Base-by-base conservation (phyloP, 768 basidiomycete species). In the Leccinum obscurum region DNA sequence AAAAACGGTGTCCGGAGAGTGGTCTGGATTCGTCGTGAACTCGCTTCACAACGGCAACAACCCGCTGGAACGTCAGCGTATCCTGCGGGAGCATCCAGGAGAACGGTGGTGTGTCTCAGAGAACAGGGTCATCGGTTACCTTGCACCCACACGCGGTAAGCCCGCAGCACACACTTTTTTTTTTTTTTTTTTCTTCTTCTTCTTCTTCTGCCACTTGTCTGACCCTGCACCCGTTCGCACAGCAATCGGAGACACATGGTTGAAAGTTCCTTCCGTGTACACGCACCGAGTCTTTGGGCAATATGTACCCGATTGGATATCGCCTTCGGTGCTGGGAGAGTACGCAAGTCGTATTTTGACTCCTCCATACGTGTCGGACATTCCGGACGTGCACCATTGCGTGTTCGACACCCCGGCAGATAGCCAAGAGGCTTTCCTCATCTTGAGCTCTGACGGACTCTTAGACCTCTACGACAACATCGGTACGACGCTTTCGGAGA, bases 401-500 rank as follows among this genome's bases (percentile, higher is more conserved):
- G 71, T 63, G 15, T 65, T 80, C 22, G 64, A 67, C 34, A 24
- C 52, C 22, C 17, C 69, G 7, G 52, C 55, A 48, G 62, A 57
- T 6, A 50, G 44, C 41, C 64, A 61, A n/a, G 77, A 71, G 34
- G 59, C 50, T 1, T 67, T 76, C 58, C 66, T 83, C 46, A 71
- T 82, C 54, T 66, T 77, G n/a, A 79, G 76, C 56, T 80, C 80
- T 3, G 82, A 83, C 55, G 81, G 82, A n/a, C 65, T 83, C 15
- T 58, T 68, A 2, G 81, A 83, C 62, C 55, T 82, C 34, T 78
- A 77, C 52, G 71, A 74, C 53, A 70, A 70, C 26, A 55, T 64
- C 6, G 68, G 70, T 30, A 35, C 2, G 37, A 30, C 64, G 9
- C 62, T 64, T 20, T 63, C 72, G 54, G 69, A 68, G 53, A 59